Percentiles rank a stretch among this genome's conserved stretches.
phyloP scores from a whole-genome alignment of 768 basidiomycete genomes.

The Amanita subjunquillea region DNA sequence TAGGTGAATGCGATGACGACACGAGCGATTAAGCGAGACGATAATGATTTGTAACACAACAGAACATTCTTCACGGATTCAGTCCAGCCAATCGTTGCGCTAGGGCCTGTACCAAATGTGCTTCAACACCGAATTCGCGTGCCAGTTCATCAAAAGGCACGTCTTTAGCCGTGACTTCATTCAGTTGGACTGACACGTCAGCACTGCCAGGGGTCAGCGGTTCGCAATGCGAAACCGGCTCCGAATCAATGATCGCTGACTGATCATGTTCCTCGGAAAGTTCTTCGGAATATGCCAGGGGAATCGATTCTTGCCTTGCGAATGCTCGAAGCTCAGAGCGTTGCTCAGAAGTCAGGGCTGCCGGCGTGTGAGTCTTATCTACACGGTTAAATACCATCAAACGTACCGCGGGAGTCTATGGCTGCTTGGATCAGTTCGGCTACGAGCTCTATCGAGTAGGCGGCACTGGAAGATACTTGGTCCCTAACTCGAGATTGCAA shows the following conservation, averaged over 20 bases:
- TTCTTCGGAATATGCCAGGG: constrained; percentile 1
- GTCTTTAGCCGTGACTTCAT: background rate
- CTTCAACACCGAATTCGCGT: constrained; percentile 64
- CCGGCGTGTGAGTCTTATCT: constrained; percentile 1
- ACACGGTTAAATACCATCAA: background rate
- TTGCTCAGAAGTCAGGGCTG: constrained; percentile 61
- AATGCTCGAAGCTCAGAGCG: constrained; percentile 11
- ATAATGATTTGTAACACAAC: background rate
- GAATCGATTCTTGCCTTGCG: constrained; percentile 7
- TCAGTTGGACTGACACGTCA: constrained; percentile 4
- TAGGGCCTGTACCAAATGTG: constrained; percentile 56
- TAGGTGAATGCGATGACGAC: background rate
- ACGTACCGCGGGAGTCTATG: constrained; percentile 48
- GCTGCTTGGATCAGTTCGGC: constrained; percentile 37
- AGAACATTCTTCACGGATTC: constrained; percentile 4
- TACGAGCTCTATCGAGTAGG: constrained; percentile 28
- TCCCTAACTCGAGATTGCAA: constrained; percentile 38
- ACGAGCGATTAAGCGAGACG: background rate
- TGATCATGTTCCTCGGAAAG: background rate
- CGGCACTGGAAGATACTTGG: constrained; percentile 22
- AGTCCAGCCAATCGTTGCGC: constrained; percentile 40
- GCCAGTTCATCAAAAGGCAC: constrained; percentile 38
- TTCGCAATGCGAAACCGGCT: constrained; percentile 5
- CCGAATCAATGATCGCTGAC: constrained; percentile 6
- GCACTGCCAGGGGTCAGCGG: constrained; percentile 7